Conservation (phyloP, 164 flowering plant species). For the Tetracentron sinense region DNA sequence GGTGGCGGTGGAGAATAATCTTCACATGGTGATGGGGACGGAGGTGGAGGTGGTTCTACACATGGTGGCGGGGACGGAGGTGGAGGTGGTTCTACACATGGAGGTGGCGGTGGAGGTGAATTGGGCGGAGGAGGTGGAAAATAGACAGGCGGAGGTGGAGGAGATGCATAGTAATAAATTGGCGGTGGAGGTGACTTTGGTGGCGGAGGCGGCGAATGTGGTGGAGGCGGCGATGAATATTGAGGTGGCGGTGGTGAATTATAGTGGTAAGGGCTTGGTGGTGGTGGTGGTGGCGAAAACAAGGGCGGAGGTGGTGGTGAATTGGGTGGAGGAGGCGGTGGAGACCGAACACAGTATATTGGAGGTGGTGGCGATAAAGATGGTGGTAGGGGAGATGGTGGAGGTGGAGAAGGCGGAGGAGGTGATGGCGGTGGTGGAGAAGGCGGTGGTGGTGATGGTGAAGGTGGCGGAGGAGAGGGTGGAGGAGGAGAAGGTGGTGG, state of each 20-base stretch:
- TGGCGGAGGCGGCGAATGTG: slow-evolving; percentile 26
- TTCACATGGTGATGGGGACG: slow-evolving; percentile 35
- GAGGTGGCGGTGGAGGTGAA: slow-evolving; percentile 28
- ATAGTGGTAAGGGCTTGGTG: slow-evolving; percentile 4
- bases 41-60: slow-evolving; percentile 29
- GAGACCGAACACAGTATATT: slow-evolving; percentile 5
- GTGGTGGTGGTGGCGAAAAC: slow-evolving; percentile 9
- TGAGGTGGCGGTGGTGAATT: slow-evolving; percentile 9
- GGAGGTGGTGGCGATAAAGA: slow-evolving; percentile 4
- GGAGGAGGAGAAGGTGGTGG: slow-evolving; percentile 25
- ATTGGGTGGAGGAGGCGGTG: no score
- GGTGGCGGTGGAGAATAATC: slow-evolving; percentile 36
- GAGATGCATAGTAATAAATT: slow-evolving; percentile 11
- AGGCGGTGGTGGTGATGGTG: slow-evolving; percentile 21
- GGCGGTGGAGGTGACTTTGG: slow-evolving; percentile 24
- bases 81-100: slow-evolving; percentile 30
- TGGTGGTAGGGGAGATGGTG: slow-evolving; percentile 6
- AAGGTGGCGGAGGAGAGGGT: slow-evolving; percentile 28
- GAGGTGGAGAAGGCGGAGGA: slow-evolving; percentile 22
- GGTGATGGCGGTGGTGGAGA: slow-evolving; percentile 21
- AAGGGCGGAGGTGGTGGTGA: slow-evolving; percentile 18
- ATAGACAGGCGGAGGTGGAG: slow-evolving; percentile 15
- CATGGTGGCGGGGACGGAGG: slow-evolving; percentile 37
- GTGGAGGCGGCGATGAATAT: slow-evolving; percentile 13
- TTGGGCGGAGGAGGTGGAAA: slow-evolving; percentile 29